These are phyloP conservation scores for Mimosa pudica DNA, from an alignment of 306 rosid species.

Conservation along the genomic window DNA sequence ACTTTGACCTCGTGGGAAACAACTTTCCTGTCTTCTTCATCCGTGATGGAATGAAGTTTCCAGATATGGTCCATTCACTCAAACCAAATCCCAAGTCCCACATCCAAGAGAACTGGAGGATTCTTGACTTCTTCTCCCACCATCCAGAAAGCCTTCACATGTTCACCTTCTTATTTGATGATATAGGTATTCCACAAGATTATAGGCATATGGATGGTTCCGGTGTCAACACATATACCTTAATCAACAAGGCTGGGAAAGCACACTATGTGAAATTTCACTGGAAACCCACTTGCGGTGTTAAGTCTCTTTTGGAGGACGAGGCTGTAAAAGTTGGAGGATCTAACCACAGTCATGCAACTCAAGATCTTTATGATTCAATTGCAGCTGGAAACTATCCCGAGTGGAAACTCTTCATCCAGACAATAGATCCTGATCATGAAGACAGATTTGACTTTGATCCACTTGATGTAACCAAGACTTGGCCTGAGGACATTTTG, in stretches of 20 bases:
- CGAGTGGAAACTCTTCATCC: constrained; percentile 10
- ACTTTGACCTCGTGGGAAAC: constrained; percentile 11
- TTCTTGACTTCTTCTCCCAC: constrained; percentile 12
- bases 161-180: constrained; percentile 8
- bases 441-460: constrained; percentile 18
- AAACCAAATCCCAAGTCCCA: constrained; percentile 18
- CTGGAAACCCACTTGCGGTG: constrained; percentile 16
- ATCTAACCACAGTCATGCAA: constrained; percentile 12
- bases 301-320: constrained; percentile 6
- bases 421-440: constrained; percentile 1
- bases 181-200: constrained; percentile 2
- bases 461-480: constrained; percentile 8
- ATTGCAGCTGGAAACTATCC: constrained; percentile 13
- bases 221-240: constrained; percentile 4
- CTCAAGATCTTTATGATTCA: constrained; percentile 12
- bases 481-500: constrained; percentile 14
- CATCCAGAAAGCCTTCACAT: constrained; percentile 14
- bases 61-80: constrained; percentile 1
- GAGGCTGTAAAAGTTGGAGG: not conserved
- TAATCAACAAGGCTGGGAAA: constrained; percentile 4
- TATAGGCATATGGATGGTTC: constrained; percentile 9
- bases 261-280: constrained; percentile 15
- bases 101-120: constrained; percentile 14
- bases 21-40: constrained; percentile 14
- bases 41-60: constrained; percentile 14